These are phyloP conservation scores for Xerocomellus dryophilus DNA, from an alignment of 768 basidiomycete genomes.

Conservation along the genomic window DNA sequence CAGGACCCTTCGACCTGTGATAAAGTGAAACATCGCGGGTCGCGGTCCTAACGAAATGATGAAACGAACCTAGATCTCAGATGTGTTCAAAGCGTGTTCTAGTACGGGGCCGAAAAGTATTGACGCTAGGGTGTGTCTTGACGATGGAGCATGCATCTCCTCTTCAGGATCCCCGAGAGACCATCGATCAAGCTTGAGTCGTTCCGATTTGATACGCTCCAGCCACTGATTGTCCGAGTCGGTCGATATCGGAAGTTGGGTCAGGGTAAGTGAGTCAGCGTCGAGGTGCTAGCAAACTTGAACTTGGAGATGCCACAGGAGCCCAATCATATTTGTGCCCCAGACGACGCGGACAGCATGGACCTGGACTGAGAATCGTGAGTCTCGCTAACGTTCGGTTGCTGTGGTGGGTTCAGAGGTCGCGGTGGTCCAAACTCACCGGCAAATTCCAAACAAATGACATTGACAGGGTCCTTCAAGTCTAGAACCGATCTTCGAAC, in stretches of 20 bases:
- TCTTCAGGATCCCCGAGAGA: neutral
- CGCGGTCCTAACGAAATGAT: slow-evolving; percentile 5
- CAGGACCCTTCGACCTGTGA: slow-evolving; percentile 10
- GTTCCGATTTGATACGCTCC: neutral
- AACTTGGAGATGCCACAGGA: too few relatives aligned
- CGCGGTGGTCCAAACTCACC: slow-evolving; percentile 2
- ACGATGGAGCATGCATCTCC: neutral
- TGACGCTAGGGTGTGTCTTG: neutral
- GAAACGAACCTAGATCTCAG: slow-evolving; percentile 16
- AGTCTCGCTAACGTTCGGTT: neutral
- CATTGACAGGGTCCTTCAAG: neutral
- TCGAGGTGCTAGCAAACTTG: too few relatives aligned
- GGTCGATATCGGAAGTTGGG: neutral
- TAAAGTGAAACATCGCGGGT: slow-evolving; percentile 7
- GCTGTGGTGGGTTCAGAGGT: neutral
- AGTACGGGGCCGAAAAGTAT: neutral
- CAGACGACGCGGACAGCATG: neutral
- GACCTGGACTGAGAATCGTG: neutral
- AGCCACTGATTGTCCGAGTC: neutral
- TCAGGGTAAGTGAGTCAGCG: neutral
- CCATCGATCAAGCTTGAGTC: neutral
- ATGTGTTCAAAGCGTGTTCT: neutral
- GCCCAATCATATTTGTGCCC: neutral
- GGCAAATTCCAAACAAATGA: slow-evolving; percentile 1
- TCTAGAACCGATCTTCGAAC: neutral